Conservation (phyloP, 2,329 filamentous ascomycete species). For the Calonectria ilicicola region DNA sequence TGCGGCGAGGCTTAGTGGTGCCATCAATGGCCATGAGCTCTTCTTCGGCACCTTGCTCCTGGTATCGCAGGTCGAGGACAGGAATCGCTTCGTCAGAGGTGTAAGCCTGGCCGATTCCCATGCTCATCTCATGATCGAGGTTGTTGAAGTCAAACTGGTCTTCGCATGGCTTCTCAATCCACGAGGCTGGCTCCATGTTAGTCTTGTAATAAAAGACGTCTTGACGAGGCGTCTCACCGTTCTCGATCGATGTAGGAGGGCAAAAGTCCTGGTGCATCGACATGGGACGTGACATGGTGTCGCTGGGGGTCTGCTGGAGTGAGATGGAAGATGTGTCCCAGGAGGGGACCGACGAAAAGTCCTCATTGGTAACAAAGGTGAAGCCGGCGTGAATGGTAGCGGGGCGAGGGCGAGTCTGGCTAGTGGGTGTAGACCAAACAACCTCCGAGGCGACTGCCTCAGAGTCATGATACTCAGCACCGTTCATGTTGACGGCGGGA, state of each 20-base stretch:
- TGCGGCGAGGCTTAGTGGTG: conserved; percentile 68
- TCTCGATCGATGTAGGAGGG: conserved; percentile 61
- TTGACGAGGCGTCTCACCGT: conserved; percentile 54
- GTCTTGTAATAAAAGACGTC: conserved; percentile 11
- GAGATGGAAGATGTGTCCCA: conserved; percentile 70
- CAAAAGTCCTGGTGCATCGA: conserved; percentile 71
- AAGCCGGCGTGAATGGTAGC: conserved; percentile 73
- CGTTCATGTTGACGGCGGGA: conserved; percentile 59
- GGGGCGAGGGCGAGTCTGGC: conserved; percentile 65
- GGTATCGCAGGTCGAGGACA: conserved; percentile 70
- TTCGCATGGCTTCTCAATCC: conserved; percentile 69
- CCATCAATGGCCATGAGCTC: conserved; percentile 64
- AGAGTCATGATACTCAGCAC: conserved; percentile 61
- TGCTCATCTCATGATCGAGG: conserved; percentile 68
- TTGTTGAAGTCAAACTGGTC: conserved; percentile 67
- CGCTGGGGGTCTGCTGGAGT: conserved; percentile 62
- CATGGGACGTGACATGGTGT: conserved; percentile 65
- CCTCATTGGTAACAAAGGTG: conserved; percentile 68
- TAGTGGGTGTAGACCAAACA: conserved; percentile 67
- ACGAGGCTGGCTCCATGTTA: conserved; percentile 43
- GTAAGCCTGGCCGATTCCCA: conserved; percentile 72
- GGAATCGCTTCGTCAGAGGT: conserved; percentile 73
- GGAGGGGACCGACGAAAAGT: conserved; percentile 63
- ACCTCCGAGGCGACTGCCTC: conserved; percentile 61
- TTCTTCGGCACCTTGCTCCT: conserved; percentile 58